These are phyloP conservation scores for Zygosaccharomyces pseudorouxii DNA, from an alignment of 805 yeast species.

Conservation along the genomic window DNA sequence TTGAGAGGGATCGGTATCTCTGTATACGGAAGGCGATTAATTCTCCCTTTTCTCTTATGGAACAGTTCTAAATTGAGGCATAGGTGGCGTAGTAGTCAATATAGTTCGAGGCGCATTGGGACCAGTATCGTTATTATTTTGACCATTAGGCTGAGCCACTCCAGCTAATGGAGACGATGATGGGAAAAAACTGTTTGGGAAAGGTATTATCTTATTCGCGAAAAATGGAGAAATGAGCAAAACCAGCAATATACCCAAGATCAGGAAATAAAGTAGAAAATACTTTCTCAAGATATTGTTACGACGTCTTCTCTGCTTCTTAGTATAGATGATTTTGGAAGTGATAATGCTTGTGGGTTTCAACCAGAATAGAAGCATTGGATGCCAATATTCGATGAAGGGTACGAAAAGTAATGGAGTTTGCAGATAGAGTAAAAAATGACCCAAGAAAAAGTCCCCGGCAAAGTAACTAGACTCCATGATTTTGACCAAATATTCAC, in stretches of 20 bases:
- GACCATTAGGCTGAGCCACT: conserved; percentile 55
- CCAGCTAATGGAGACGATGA: conserved; percentile 32
- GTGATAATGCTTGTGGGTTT: conserved; percentile 45
- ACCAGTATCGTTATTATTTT: conserved; percentile 66
- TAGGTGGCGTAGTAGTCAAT: conserved; percentile 37
- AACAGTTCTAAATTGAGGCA: conserved; percentile 34
- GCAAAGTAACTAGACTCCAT: conserved; percentile 67
- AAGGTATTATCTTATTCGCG: conserved; percentile 30
- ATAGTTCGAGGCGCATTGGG: conserved; percentile 46
- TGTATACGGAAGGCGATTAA: background rate
- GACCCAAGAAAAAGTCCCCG: conserved; percentile 58
- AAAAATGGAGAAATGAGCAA: conserved; percentile 48
- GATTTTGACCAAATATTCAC: conserved; percentile 60
- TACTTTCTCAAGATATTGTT: conserved; percentile 43
- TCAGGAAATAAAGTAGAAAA: conserved; percentile 41
- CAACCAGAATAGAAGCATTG: conserved; percentile 64
- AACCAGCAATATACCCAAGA: conserved; percentile 38
- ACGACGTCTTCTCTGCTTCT: conserved; percentile 39
- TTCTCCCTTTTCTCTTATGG: conserved; percentile 16
- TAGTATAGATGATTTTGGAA: conserved; percentile 37
- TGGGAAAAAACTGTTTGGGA: conserved; percentile 19
- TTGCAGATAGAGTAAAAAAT: conserved; percentile 52
- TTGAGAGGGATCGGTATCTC: background rate
- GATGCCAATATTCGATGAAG: conserved; percentile 60
- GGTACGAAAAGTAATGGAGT: conserved; percentile 61